Conservation (phyloP, 2,329 filamentous ascomycete species). For the Fusarium oxysporum region DNA sequence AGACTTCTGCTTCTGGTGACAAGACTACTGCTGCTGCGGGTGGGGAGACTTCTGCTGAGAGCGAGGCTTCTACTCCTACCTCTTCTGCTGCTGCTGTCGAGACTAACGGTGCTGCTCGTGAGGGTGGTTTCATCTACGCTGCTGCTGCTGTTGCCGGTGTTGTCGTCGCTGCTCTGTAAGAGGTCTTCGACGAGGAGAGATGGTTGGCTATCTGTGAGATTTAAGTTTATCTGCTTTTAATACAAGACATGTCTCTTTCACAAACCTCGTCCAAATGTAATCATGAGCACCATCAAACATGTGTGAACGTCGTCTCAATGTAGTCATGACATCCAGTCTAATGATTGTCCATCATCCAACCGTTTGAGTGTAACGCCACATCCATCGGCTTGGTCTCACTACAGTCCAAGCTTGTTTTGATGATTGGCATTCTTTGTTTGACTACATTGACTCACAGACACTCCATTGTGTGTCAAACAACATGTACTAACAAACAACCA, state of each 20-base stretch:
- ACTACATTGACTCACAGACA: background rate
- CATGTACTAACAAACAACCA: background rate
- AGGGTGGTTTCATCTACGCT: conserved; percentile 47
- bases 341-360: background rate
- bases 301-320: background rate
- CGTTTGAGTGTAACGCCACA: background rate
- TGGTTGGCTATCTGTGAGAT: background rate
- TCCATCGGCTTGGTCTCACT: background rate
- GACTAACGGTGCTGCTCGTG: conserved; percentile 41
- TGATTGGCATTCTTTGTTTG: background rate
- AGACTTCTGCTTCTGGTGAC: background rate
- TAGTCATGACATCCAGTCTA: background rate
- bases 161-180: conserved; percentile 47
- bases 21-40: background rate
- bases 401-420: background rate
- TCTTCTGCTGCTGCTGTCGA: conserved; percentile 1
- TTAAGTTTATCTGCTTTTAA: conserved; percentile 28
- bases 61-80: conserved; percentile 1
- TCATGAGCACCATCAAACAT: background rate
- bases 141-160: conserved; percentile 48
- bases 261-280: background rate
- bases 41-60: background rate
- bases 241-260: conserved; percentile 13
- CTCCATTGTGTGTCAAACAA: background rate
- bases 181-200: background rate